These are phyloP conservation scores for Aureoboletus auriporus DNA, from an alignment of 768 basidiomycete species.

Conservation along the genomic window DNA sequence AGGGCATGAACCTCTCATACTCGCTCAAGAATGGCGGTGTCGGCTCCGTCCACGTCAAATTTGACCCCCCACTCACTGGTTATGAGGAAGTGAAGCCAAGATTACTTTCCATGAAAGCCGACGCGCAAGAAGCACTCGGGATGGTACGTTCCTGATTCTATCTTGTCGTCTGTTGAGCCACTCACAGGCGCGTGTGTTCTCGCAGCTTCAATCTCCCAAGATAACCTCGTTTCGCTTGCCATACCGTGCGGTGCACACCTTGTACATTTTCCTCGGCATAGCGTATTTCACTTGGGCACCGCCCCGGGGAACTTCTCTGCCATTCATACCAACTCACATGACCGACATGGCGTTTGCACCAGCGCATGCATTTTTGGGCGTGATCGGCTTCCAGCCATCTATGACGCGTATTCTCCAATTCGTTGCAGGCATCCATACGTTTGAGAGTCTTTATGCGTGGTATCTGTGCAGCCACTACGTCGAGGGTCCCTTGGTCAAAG, in stretches of 20 bases:
- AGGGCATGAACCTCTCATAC: constrained; percentile 74
- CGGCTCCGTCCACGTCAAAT: constrained; percentile 46
- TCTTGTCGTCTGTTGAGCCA: background rate
- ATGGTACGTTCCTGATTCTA: constrained; percentile 50
- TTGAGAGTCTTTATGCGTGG: constrained; percentile 28
- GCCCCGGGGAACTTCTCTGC: constrained; percentile 14
- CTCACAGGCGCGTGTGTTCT: background rate
- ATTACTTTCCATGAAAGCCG: constrained; percentile 72
- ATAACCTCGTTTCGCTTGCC: constrained; percentile 56
- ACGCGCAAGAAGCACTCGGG: constrained; percentile 75
- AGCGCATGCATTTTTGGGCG: constrained; percentile 9
- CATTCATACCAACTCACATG: constrained; percentile 11
- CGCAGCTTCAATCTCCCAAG: constrained; percentile 60
- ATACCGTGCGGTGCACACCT: constrained; percentile 23
- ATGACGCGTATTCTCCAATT: constrained; percentile 6
- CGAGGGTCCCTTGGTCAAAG: constrained; percentile 14
- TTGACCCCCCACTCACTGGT: constrained; percentile 68
- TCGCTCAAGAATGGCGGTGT: constrained; percentile 46
- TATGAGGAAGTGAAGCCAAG: constrained; percentile 85
- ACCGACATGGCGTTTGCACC: constrained; percentile 19
- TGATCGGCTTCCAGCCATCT: constrained; percentile 18
- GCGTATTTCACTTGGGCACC: constrained; percentile 20
- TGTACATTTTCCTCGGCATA: constrained; percentile 11
- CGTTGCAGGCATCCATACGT: constrained; percentile 8
- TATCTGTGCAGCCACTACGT: constrained; percentile 29